phyloP scores from a whole-genome alignment of 305 asterid species.

The Solanum hybrid region DNA sequence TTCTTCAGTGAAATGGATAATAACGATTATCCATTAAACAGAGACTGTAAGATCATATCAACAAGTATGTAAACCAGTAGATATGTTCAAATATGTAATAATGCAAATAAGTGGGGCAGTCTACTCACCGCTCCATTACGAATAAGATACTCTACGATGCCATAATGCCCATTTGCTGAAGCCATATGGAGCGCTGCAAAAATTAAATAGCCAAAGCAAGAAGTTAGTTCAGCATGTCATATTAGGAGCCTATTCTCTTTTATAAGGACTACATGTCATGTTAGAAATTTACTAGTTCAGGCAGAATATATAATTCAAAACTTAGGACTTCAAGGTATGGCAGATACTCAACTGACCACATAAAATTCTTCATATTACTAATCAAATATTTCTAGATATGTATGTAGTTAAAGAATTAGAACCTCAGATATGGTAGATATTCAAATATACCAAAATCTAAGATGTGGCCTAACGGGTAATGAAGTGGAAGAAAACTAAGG shows the following conservation, averaged over 20 bases:
- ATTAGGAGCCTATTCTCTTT: not conserved
- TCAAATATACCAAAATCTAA: not conserved
- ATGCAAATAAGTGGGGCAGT: not conserved
- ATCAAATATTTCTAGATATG: not conserved
- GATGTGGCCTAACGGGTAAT: not conserved
- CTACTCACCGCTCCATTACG: conserved; percentile 58
- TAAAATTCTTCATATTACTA: not conserved
- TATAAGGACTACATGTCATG: not conserved
- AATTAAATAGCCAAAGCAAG: conserved; percentile 12
- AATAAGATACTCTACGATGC: conserved; percentile 61
- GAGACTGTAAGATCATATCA: not conserved
- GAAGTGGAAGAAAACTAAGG: not conserved
- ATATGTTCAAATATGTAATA: not conserved
- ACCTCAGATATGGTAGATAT: not conserved
- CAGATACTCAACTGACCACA: not conserved
- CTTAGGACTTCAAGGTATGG: not conserved
- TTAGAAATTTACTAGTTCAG: not conserved
- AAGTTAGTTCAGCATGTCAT: not conserved
- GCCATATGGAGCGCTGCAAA: conserved; percentile 92
- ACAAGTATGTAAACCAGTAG: not conserved
- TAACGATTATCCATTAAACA: not conserved
- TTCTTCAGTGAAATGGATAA: not conserved
- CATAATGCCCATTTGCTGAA: conserved; percentile 78
- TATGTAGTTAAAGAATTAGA: not conserved
- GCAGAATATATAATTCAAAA: not conserved